Conservation (phyloP, 352 stramenopile species). For the Phytophthora sp. region DNA sequence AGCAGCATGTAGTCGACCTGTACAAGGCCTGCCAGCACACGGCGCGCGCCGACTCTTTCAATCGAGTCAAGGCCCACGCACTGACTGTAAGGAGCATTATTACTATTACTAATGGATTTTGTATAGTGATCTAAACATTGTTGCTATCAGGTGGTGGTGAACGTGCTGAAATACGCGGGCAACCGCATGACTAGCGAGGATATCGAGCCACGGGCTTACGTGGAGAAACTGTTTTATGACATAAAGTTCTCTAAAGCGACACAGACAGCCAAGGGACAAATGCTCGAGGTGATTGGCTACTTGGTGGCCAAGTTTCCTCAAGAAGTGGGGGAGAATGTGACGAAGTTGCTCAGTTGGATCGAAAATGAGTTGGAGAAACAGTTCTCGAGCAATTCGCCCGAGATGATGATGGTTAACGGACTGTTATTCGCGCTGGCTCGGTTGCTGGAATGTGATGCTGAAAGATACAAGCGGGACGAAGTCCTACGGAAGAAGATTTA, state of each 20-base stretch:
- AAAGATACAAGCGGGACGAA: constrained; percentile 50
- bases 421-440: constrained; percentile 65
- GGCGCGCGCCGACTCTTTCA: constrained; percentile 62
- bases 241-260: constrained; percentile 77
- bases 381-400: constrained; percentile 62
- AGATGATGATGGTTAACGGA: constrained; percentile 81
- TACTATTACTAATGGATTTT: constrained; percentile 5
- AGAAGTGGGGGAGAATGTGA: constrained; percentile 38
- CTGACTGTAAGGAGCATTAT: constrained; percentile 23
- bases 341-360: constrained; percentile 63
- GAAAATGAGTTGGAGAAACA: constrained; percentile 80
- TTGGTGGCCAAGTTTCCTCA: constrained; percentile 57
- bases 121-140: neutral
- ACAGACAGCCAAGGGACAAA: constrained; percentile 74
- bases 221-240: constrained; percentile 78
- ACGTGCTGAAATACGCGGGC: constrained; percentile 54
- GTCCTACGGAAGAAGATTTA: constrained; percentile 66
- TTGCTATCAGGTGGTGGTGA: constrained; percentile 55
- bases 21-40: constrained; percentile 58
- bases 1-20: constrained; percentile 50
- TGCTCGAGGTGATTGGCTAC: constrained; percentile 68
- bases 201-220: constrained; percentile 56
- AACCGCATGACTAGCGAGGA: constrained; percentile 47
- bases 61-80: constrained; percentile 65
- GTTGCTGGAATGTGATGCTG: constrained; percentile 56